phyloP scores from a whole-genome alignment of 306 rosid genomes.

The Sindora glabra region DNA sequence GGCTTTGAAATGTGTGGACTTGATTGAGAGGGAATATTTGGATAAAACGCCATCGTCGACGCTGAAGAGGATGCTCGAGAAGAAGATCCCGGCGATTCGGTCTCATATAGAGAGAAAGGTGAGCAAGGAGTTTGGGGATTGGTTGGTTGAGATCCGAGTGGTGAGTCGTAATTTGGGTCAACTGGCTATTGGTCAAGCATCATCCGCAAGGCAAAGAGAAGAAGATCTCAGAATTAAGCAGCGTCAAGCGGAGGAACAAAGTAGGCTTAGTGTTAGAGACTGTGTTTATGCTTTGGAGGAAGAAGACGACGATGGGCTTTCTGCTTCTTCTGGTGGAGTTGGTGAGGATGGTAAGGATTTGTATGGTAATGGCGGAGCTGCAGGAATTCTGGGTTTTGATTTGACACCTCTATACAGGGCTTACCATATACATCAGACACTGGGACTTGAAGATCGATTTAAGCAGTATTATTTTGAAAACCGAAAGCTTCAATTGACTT shows the following conservation, averaged over 20 bases:
- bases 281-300: constrained; percentile 85
- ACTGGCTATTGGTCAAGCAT: constrained; percentile 86
- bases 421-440: constrained; percentile 79
- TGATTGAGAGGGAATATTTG: constrained; percentile 58
- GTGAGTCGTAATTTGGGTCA: constrained; percentile 90
- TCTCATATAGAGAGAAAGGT: constrained; percentile 80
- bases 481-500: constrained; percentile 89
- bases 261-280: constrained; percentile 86
- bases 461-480: constrained; percentile 88
- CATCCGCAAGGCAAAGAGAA: constrained; percentile 91
- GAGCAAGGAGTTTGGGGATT: constrained; percentile 84
- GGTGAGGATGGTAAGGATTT: constrained; percentile 45
- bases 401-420: constrained; percentile 85
- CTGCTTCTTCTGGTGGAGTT: constrained; percentile 24
- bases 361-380: constrained; percentile 29
- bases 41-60: constrained; percentile 69
- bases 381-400: constrained; percentile 67
- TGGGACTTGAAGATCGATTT: constrained; percentile 89
- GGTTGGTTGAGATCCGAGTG: constrained; percentile 97
- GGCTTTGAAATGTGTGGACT: constrained; percentile 79
- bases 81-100: constrained; percentile 92
- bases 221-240: constrained; percentile 97
- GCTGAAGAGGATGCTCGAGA: constrained; percentile 81
- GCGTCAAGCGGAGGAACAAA: constrained; percentile 99
- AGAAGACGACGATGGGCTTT: constrained; percentile 69